Evolutionary conservation across 768 basidiomycete genomes (phyloP), one percentile per base, ranked within the genome.

Genomic region (Pulveroboletus sp.): DNA sequence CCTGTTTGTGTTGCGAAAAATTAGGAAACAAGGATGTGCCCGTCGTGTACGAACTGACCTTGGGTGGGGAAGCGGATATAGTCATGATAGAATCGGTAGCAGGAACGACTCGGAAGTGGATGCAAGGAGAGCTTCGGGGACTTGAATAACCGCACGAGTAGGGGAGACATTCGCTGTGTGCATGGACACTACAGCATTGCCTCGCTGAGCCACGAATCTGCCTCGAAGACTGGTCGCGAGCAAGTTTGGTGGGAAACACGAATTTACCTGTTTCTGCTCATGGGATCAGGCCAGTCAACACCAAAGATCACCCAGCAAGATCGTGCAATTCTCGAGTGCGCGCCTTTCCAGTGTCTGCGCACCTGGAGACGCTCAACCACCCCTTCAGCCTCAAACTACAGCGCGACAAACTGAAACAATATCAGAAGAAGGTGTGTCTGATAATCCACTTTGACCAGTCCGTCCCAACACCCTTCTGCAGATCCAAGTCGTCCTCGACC

Each of bases 221-320:
- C 53, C 51, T 40, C 48, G 53, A 63, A 48, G 51, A 47, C 45
- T 16, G n/a, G 49, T 50, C 36, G 42, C 8, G 43, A 31, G 35
- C 21, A 41, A 21, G 41, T 24, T 54, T 34, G 50, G 61, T 60
- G 61, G 43, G 58, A 58, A 63, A 57, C 31, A 37, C 19, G n/a
- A 11, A 36, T 19, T 10, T 11, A 19, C 29, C 31, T 36, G 5
- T 32, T 39, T 35, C 21, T 36, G 50, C 45, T 31, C 45, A 90
- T 90, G 87, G 87, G 87, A 49, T 76, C 68, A 60, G 79, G 73
- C 56, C 85, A 88, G 66, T 90, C 88, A 32, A 68, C 76, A 29
- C 92, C 91, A 40, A 97, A 90, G 75, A 82, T 99, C 54, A 97
- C 97, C 17, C 74, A 82, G 24, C 94, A 94, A 63, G 97, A 99